Conservation (phyloP, 371 early-diverging fungal species). For the Lichtheimia hyalospora region DNA sequence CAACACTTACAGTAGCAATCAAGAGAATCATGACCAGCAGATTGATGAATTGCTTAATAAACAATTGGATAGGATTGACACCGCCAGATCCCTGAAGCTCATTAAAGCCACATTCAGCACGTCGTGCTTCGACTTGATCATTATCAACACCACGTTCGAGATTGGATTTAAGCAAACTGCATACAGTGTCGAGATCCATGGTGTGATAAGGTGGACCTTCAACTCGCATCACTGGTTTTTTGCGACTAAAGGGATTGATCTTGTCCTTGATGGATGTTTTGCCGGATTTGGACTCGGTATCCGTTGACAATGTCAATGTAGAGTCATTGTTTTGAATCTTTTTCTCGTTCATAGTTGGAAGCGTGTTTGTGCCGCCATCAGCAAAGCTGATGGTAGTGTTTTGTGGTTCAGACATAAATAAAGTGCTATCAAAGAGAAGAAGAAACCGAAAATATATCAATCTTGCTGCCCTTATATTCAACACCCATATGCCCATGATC, state of each 20-base stretch:
- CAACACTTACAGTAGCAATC: conserved; percentile 61
- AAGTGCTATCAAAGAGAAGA: not conserved
- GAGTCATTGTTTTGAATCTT: conserved; percentile 19
- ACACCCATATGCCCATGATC: not conserved
- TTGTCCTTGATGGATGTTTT: conserved; percentile 36
- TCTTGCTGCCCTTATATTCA: not conserved
- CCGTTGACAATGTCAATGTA: conserved; percentile 28
- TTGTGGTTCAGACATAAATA: conserved; percentile 1
- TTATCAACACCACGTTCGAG: conserved; percentile 61
- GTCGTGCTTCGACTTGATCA: conserved; percentile 49
- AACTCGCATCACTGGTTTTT: conserved; percentile 10
- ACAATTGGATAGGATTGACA: conserved; percentile 61
- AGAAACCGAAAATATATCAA: not conserved
- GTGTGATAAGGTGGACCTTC: conserved; percentile 56
- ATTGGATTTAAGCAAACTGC: conserved; percentile 57
- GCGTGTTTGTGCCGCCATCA: conserved; percentile 1
- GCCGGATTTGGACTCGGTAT: conserved; percentile 34
- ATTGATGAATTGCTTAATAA: conserved; percentile 77
- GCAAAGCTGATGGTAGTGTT: conserved; percentile 22
- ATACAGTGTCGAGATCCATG: conserved; percentile 57
- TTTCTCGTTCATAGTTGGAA: not conserved
- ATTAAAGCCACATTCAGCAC: conserved; percentile 65
- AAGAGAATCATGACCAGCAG: conserved; percentile 81
- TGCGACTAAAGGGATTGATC: conserved; percentile 34
- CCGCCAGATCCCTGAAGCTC: conserved; percentile 71